Base-by-base conservation (phyloP, 2,329 filamentous ascomycete genomes). In the Trichoderma hamatum region DNA sequence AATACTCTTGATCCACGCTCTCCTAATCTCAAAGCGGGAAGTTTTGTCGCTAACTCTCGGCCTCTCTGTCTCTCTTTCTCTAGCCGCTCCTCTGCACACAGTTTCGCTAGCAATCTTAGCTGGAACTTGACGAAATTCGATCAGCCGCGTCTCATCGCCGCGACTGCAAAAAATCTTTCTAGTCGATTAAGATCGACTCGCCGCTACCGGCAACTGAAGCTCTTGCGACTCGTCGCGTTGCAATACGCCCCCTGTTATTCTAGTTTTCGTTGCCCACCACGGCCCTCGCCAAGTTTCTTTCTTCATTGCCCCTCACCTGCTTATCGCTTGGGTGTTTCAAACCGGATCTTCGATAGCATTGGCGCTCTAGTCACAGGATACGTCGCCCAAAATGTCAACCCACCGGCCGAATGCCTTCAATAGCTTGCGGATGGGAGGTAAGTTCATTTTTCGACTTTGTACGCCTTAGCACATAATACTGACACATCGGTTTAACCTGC, bases 351-450 rank as follows among this genome's bases (percentile, higher is more conserved):
- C 73, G 74, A 70, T 76, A 74, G 74, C 74, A 72, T 72, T 69
- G 70, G 72, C 72, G 72, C 69, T 59, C 73, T 73, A 73, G 73
- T 74, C 73, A 72, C 72, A 72, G 73, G 67, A 69, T 70, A 73
- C 69, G 71, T 69, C 54, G 65, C 71, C 72, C 72, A 79, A 72
- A 69, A 97, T 97, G 94, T 94, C 93, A 86, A 91, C 94, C 83
- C 96, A 91, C 85, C 89, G 94, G 86, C 92, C 94, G 82, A 92
- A 93, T 86, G 91, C 93, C 79, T 97, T 98, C 84, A 88, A 86
- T 79, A 87, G 84, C 77, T 80, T 98, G 85, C 92, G 95, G 85
- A 97, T 98, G 94, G 96, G 95, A 89, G 96, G 95, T 97, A 87
- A 90, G 93, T 77, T 55, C 32, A 54, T 14, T 43, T 9, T 36